Evolutionary conservation across 371 early-diverging fungal genomes (phyloP).

Genomic region (Apophysomyces elegans): DNA sequence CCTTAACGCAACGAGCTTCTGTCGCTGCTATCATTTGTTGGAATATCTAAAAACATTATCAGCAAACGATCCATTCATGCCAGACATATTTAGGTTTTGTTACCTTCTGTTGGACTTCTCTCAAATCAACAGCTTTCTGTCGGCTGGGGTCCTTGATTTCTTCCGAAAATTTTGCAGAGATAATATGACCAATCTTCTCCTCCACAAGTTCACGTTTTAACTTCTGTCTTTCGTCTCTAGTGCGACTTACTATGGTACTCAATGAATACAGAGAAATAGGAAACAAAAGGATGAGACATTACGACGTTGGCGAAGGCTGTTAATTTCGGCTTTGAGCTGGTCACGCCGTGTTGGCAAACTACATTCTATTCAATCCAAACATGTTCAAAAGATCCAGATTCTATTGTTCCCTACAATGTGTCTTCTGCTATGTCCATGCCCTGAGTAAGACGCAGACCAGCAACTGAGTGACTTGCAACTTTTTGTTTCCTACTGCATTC

Average conservation of each 20-base stretch:
- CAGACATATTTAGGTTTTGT: neutral
- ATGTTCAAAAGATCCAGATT: neutral
- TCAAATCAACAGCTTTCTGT: conserved; percentile 25
- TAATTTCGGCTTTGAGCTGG: conserved; percentile 21
- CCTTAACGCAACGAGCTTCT: conserved; percentile 33
- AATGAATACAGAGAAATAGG: conserved; percentile 1
- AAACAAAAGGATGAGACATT: neutral
- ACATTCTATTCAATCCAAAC: neutral
- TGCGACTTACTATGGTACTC: conserved; percentile 22
- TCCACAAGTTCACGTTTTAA: conserved; percentile 33
- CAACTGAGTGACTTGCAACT: neutral
- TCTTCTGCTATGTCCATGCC: conserved; percentile 2
- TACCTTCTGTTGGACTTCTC: conserved; percentile 33
- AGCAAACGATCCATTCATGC: neutral
- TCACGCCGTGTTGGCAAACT: conserved; percentile 24
- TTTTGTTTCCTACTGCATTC: too few species aligned
- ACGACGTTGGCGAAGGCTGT: conserved; percentile 22
- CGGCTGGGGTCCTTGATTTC: conserved; percentile 37
- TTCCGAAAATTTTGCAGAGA: conserved; percentile 26
- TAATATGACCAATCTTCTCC: conserved; percentile 35
- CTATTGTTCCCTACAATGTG: neutral
- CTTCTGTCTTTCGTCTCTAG: conserved; percentile 27
- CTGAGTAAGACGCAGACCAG: neutral
- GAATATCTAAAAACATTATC: conserved; percentile 24
- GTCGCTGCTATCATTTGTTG: conserved; percentile 31